phyloP scores from a whole-genome alignment of 331 rosid genomes.

The Malus hybrid region DNA sequence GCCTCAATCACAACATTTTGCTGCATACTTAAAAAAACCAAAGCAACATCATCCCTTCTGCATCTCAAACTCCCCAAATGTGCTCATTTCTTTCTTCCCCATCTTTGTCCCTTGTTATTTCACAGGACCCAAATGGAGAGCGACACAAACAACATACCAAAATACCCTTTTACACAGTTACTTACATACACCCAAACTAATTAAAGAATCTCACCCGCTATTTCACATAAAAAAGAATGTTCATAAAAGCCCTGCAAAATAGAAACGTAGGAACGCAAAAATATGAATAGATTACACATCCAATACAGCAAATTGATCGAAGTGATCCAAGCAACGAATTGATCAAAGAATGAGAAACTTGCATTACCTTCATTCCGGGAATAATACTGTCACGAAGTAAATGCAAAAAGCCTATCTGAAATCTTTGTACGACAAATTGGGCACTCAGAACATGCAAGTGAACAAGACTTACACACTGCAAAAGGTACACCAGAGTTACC shows the following conservation, averaged over 20 bases:
- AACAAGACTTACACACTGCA: conserved; percentile 98
- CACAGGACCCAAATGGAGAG: conserved; percentile 43
- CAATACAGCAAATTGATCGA: background rate
- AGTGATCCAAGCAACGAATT: background rate
- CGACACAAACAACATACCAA: conserved; percentile 26
- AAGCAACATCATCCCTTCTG: conserved; percentile 26
- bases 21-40: conserved; percentile 27
- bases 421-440: conserved; percentile 94
- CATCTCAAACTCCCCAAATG: conserved; percentile 27
- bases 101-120: conserved; percentile 26
- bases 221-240: conserved; percentile 22
- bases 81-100: conserved; percentile 20
- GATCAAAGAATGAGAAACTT: background rate
- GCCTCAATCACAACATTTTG: conserved; percentile 26
- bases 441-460: conserved; percentile 96
- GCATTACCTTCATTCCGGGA: conserved; percentile 40
- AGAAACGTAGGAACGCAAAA: background rate
- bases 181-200: conserved; percentile 62
- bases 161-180: conserved; percentile 47
- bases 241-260: conserved; percentile 44
- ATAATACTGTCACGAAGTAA: conserved; percentile 47
- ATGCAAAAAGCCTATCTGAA: conserved; percentile 96
- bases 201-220: conserved; percentile 63
- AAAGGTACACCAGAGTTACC: conserved; percentile 6
- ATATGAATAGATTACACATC: background rate